Evolutionary conservation across 805 yeast species (phyloP), one percentile per base, ranked within the genome.

Genomic region (Wickerhamomyces ciferrii): DNA sequence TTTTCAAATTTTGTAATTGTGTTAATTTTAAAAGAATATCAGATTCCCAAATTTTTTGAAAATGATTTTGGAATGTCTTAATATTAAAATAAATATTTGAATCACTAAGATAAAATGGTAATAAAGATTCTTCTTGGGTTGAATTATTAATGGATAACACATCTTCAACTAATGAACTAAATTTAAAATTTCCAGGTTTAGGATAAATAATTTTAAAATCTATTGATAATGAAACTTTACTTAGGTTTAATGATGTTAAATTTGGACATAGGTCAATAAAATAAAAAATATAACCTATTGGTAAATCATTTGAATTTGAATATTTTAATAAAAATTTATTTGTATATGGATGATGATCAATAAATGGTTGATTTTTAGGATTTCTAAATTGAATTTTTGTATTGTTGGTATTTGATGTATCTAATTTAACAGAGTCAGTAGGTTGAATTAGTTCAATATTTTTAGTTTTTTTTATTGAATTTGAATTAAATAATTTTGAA

Each of bases 271-370:
- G 66, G n/a, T 74, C 74, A 35, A 89, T 58, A 34, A 88, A 56
- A 60, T 87, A 95, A 14, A 89, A 58, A 10, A 90, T 56, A 51
- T 80, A 79, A 0, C 96, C 97, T 25, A 84, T 66, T 1, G 97
- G 97, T 7, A 89, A 60, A 60, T 89, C 97, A 53, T 76, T 79
- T n/a, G 83, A 74, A 19, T 76, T 70, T 3, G 87, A 72, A 62
- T 84, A 85, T 60, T 78, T 83, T 45, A 72, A 56, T 34, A 87
- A 61, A 51, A 83, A 79, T 47, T 79, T 76, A 59, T 78, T 83
- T 37, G 81, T 79, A 41, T 66, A 62, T 2, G 94, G 94, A 58
- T 86, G 90, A 2, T 64, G 58, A 1, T 65, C 56, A 7, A 62
- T 48, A 50, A 61, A 72, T 3, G 76, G 73, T 47, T 53, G 62